Conservation (phyloP, 2,329 filamentous ascomycete species). For the Sporothrix schenckii region DNA sequence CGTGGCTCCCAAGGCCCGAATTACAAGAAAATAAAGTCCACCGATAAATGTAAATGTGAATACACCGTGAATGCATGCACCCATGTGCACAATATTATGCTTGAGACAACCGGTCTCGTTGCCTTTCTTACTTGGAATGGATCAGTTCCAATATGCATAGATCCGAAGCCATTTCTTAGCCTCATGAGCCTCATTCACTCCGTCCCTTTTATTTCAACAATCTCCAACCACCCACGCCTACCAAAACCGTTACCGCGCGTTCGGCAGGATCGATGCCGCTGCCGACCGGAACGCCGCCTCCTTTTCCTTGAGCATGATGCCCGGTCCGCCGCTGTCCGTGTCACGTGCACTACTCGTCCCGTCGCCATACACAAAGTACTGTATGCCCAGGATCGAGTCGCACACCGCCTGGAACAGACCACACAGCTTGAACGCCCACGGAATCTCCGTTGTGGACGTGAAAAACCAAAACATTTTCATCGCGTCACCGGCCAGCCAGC, state of each 20-base stretch:
- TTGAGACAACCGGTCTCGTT: neutral
- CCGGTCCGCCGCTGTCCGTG: neutral
- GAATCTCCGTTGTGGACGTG: constrained; percentile 68
- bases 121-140: neutral
- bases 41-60: neutral
- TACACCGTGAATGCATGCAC: constrained; percentile 13
- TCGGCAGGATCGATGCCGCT: constrained; percentile 27
- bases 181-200: too few species aligned
- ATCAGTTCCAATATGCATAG: neutral
- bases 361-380: constrained; percentile 71
- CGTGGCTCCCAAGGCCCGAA: neutral
- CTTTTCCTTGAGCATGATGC: constrained; percentile 33
- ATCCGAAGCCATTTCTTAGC: too few species aligned
- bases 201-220: neutral
- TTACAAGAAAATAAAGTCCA: constrained; percentile 10
- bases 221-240: neutral
- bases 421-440: constrained; percentile 78
- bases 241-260: neutral
- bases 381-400: constrained; percentile 72
- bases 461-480: constrained; percentile 93
- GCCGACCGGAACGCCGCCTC: constrained; percentile 30
- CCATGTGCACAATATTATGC: neutral
- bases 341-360: constrained; percentile 39
- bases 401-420: constrained; percentile 79
- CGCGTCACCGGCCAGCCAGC: constrained; percentile 77